Base-by-base conservation (phyloP, 2,329 filamentous ascomycete species). In the Sclerotinia spermophila region DNA sequence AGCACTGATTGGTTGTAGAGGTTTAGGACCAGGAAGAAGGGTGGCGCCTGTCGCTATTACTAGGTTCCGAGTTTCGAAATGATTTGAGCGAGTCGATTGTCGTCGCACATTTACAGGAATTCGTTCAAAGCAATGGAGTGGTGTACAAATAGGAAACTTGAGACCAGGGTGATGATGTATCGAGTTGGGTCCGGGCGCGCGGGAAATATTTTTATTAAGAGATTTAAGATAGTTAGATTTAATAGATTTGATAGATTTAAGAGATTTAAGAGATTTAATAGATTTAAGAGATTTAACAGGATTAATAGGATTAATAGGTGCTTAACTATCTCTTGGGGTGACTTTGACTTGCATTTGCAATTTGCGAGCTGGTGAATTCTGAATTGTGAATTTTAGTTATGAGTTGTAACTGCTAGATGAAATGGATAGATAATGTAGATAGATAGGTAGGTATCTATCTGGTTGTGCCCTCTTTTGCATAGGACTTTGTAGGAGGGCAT, bases 91-190 rank as follows among this genome's bases (percentile, higher is more conserved):
- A 73, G 72, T 74, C 75, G 74, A 75, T 75, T 72, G 74, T 53
- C 72, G 77, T 79, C 77, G 77, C 77, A 78, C 75, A 72, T 78
- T 75, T 73, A 53, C 24, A 64, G 66, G 66, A 55, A 65, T 71
- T 53, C 55, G 68, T 75, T 75, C 75, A 76, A 27, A 75, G 73
- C 75, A 73, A 74, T 65, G 67, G 67, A 68, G 48, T 61, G 60
- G 67, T 68, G 30, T 64, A 61, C 27, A 65, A 65, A 64, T 64
- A 21, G 35, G 67, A 69, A 65, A 69, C 67, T 44, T 24, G 48
- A 19, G 40, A 65, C 67, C 45, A 64, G 67, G 67, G 30, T 69
- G 40, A 45, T 21, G 35, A 35, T 69, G 67, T 69, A 69, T 69
- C 67, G 67, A 55, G 45, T 64, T 69, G 55, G 27, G 67, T 64